A percentile compares a stretch with the other conserved stretches of the same genome.
phyloP scores from a whole-genome alignment of 306 rosid species.

The Oemleria cerasiformis region DNA sequence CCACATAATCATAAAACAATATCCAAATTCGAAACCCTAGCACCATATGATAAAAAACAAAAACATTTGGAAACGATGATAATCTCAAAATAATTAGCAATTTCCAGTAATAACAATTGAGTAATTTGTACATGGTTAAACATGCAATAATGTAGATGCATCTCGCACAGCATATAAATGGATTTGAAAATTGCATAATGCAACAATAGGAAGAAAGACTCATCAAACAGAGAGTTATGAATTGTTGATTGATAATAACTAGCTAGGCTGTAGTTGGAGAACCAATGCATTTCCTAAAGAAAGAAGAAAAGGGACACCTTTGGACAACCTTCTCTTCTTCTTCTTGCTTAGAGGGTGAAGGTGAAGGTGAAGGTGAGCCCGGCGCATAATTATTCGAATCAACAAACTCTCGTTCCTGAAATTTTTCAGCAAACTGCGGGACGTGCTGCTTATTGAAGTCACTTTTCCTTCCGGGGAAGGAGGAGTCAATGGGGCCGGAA shows the following conservation, averaged over 20 bases:
- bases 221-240: too few species aligned
- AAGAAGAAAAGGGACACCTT: not conserved
- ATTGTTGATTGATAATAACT: not conserved
- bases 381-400: not conserved
- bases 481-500: not conserved
- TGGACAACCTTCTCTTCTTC: not conserved
- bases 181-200: too few species aligned
- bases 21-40: too few species aligned
- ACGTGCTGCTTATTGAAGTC: not conserved
- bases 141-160: too few species aligned
- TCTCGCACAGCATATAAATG: too few species aligned
- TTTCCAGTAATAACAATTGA: too few species aligned
- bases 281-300: slow-evolving; percentile 3
- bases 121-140: too few species aligned
- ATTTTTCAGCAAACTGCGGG: not conserved
- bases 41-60: too few species aligned
- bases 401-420: not conserved
- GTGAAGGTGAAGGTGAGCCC: not conserved
- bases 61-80: too few species aligned
- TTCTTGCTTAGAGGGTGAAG: not conserved
- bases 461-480: not conserved
- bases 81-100: too few species aligned
- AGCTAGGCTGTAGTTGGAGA: not conserved
- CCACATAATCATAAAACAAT: too few species aligned
- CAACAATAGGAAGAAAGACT: too few species aligned